Evolutionary conservation across 805 yeast genomes (phyloP).

Genomic region (Kodamaea neixiangensis): DNA sequence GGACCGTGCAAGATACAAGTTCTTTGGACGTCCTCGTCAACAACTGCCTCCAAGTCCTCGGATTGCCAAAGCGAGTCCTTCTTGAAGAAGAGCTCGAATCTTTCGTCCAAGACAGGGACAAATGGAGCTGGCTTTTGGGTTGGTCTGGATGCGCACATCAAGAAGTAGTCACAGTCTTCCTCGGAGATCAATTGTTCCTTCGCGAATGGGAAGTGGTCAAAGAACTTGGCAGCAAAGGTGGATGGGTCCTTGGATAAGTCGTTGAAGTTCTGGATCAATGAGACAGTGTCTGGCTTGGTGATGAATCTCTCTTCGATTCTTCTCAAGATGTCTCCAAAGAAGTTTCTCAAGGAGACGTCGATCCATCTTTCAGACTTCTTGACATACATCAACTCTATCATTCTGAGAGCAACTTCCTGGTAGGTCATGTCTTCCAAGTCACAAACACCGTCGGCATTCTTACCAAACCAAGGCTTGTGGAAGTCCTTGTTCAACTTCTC

Average conservation of each 20-base stretch:
- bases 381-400: slow-evolving; percentile 86
- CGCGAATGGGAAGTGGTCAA: slow-evolving; percentile 71
- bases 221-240: slow-evolving; percentile 57
- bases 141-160: slow-evolving; percentile 79
- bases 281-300: slow-evolving; percentile 47
- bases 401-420: slow-evolving; percentile 82
- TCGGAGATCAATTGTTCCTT: slow-evolving; percentile 83
- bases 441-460: slow-evolving; percentile 73
- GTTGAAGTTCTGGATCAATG: slow-evolving; percentile 72
- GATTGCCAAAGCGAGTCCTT: slow-evolving; percentile 99
- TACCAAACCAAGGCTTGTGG: slow-evolving; percentile 98
- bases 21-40: slow-evolving; percentile 94
- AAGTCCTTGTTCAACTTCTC: slow-evolving; percentile 85
- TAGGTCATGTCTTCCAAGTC: slow-evolving; percentile 96
- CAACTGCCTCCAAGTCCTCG: slow-evolving; percentile 94
- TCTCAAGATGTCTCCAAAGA: slow-evolving; percentile 82
- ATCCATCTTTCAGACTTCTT: slow-evolving; percentile 82
- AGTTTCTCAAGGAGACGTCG: slow-evolving; percentile 80
- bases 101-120: slow-evolving; percentile 91
- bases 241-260: slow-evolving; percentile 68
- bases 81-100: slow-evolving; percentile 95
- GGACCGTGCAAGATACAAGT: slow-evolving; percentile 99
- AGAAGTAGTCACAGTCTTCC: slow-evolving; percentile 93
- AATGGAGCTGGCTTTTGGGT: slow-evolving; percentile 97
- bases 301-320: slow-evolving; percentile 97